Conservation (phyloP, 2,329 filamentous ascomycete genomes). For the Fusarium sp. region DNA sequence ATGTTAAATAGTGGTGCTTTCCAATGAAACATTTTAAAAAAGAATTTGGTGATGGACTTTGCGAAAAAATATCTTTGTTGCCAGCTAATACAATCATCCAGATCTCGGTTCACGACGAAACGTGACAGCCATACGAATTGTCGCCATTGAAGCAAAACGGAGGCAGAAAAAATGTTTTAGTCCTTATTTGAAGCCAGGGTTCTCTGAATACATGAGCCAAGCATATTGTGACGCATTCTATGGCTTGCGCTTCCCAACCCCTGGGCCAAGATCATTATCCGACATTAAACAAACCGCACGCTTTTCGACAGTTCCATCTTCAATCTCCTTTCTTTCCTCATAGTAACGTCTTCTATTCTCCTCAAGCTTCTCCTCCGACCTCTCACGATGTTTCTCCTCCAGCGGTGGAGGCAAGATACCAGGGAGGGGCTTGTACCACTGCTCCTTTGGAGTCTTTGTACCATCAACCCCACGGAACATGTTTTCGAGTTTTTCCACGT, state of each 20-base stretch:
- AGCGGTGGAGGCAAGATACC: slow-evolving; percentile 3
- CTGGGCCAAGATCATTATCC: slow-evolving; percentile 3
- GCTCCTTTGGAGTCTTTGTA: slow-evolving; percentile 49
- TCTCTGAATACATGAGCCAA: background rate
- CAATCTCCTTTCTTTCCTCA: slow-evolving; percentile 1
- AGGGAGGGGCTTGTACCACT: slow-evolving; percentile 7
- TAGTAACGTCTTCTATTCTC: background rate
- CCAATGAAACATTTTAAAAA: too few relatives aligned
- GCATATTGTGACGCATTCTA: background rate
- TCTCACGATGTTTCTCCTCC: slow-evolving; percentile 5
- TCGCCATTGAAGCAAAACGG: too few relatives aligned
- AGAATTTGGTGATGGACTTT: too few relatives aligned
- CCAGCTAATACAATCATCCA: too few relatives aligned
- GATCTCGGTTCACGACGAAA: too few relatives aligned
- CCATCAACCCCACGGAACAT: slow-evolving; percentile 33
- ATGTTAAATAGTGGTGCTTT: too few relatives aligned
- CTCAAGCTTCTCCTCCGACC: background rate
- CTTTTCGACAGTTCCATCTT: background rate
- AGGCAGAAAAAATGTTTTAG: too few relatives aligned
- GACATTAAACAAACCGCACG: slow-evolving; percentile 8
- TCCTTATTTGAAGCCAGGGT: too few relatives aligned
- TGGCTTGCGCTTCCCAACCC: background rate
- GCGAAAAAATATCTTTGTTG: too few relatives aligned
- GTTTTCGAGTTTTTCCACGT: slow-evolving; percentile 8
- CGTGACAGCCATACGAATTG: too few relatives aligned